A percentile compares a stretch with the other conserved stretches of the same genome.
These are phyloP conservation scores for Calonectria ilicicola DNA, from an alignment of 2,329 filamentous ascomycete species.

Conservation along the genomic window DNA sequence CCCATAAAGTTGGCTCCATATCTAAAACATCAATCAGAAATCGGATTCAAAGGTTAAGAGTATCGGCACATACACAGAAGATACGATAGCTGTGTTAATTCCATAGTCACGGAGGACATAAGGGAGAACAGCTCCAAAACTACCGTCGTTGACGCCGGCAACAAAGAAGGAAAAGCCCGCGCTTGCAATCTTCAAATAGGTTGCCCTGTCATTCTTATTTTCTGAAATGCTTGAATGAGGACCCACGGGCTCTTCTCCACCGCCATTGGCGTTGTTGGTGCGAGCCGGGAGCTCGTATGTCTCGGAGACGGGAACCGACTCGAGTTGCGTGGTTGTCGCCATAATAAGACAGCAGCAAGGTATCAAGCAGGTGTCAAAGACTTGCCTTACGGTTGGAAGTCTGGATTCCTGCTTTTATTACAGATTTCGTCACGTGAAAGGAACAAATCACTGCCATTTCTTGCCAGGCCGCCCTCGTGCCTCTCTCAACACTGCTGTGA, in stretches of 20 bases:
- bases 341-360: background rate
- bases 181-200: slow-evolving; percentile 61
- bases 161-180: slow-evolving; percentile 74
- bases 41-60: background rate
- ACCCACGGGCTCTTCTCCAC: background rate
- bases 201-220: slow-evolving; percentile 8
- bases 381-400: background rate
- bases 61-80: slow-evolving; percentile 56
- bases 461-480: background rate
- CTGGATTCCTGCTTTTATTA: background rate
- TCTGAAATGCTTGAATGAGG: background rate
- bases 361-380: background rate
- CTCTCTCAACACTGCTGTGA: background rate
- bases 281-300: slow-evolving; percentile 5
- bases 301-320: slow-evolving; percentile 8
- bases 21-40: slow-evolving; percentile 39
- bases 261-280: background rate
- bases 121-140: slow-evolving; percentile 71
- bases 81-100: slow-evolving; percentile 63
- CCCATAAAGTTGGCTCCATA: slow-evolving; percentile 70
- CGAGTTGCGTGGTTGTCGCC: slow-evolving; percentile 18
- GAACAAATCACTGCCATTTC: background rate
- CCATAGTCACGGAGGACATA: slow-evolving; percentile 70
- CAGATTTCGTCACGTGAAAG: background rate
- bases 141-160: slow-evolving; percentile 74